phyloP scores from a whole-genome alignment of 108 stramenopile genomes.

The Cyclostephanos invisitatus region DNA sequence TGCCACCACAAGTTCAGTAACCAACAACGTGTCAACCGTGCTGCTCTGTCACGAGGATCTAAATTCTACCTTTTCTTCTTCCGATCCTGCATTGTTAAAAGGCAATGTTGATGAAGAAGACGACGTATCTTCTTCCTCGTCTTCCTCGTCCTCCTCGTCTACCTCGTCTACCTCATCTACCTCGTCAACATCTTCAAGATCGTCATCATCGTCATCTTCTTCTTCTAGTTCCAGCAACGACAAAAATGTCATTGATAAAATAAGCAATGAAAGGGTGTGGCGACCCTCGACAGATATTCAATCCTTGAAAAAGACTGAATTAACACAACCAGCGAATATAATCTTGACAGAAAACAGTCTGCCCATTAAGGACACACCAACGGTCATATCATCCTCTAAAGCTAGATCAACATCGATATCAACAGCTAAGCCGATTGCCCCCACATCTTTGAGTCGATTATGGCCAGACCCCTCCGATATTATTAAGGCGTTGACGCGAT shows the following conservation, averaged over 20 bases:
- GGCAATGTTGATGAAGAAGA: conserved; percentile 1
- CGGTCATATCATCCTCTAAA: conserved; percentile 1
- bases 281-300: neutral
- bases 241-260: neutral
- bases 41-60: neutral
- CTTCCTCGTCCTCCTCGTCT: conserved; percentile 5
- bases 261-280: neutral
- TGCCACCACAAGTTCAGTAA: neutral
- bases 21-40: neutral
- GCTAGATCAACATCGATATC: conserved; percentile 26
- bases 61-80: neutral
- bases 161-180: neutral
- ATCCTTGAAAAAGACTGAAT: neutral
- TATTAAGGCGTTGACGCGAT: conserved; percentile 44
- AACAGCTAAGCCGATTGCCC: conserved; percentile 14
- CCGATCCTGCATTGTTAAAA: neutral
- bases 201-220: conserved; percentile 7
- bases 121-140: neutral
- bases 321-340: neutral
- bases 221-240: conserved; percentile 6
- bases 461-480: conserved; percentile 48
- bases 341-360: neutral
- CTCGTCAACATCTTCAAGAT: neutral
- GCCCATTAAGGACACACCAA: conserved; percentile 1
- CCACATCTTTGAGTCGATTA: conserved; percentile 32